These are phyloP conservation scores for Periconia sp. DNA, from an alignment of 2,329 filamentous ascomycete genomes.

Conservation along the genomic window DNA sequence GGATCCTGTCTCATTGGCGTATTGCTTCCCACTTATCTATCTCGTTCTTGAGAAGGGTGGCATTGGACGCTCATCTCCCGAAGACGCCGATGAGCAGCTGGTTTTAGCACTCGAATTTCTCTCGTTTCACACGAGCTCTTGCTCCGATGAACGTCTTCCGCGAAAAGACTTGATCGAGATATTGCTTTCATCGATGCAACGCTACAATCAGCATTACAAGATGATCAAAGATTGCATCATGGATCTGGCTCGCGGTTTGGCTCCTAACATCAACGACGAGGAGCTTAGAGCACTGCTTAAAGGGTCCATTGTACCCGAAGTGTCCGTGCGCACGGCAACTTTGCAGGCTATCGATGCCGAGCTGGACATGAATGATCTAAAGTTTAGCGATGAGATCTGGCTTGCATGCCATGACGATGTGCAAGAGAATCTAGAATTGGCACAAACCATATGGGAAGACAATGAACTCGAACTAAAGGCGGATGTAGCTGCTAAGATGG, in stretches of 20 bases:
- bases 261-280: conserved; percentile 74
- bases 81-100: conserved; percentile 88
- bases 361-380: conserved; percentile 85
- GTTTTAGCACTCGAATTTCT: conserved; percentile 88
- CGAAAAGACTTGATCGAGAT: conserved; percentile 73
- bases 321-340: conserved; percentile 80
- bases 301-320: conserved; percentile 79
- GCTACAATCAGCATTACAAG: conserved; percentile 92
- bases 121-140: conserved; percentile 84
- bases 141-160: conserved; percentile 74
- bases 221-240: conserved; percentile 89
- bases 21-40: conserved; percentile 82
- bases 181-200: conserved; percentile 83
- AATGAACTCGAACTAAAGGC: conserved; percentile 76
- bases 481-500: conserved; percentile 69
- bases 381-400: conserved; percentile 91
- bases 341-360: conserved; percentile 90
- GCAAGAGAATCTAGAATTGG: conserved; percentile 83
- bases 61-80: conserved; percentile 68
- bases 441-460: conserved; percentile 92
- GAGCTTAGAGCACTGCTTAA: conserved; percentile 80
- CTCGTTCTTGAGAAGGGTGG: conserved; percentile 80
- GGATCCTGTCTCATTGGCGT: conserved; percentile 85
- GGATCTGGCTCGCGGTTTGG: conserved; percentile 83
- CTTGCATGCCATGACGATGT: conserved; percentile 90